Conservation (phyloP, 371 early-diverging fungal genomes). For the Mucor lusitanicus region DNA sequence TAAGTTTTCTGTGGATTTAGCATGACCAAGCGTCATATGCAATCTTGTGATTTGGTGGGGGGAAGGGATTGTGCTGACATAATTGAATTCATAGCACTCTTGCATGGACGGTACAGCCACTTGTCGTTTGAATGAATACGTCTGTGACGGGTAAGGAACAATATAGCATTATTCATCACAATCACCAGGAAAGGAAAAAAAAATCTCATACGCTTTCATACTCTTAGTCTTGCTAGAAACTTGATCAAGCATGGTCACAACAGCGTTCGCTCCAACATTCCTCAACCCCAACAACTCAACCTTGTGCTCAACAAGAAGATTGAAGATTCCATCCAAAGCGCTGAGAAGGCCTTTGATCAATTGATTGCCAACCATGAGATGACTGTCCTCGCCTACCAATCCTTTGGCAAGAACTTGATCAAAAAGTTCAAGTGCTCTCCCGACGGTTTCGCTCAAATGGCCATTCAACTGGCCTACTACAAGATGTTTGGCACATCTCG, state of each 20-base stretch:
- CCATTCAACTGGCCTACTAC: constrained; percentile 94
- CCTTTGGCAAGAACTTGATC: constrained; percentile 91
- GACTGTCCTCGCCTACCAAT: constrained; percentile 76
- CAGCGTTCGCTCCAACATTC: constrained; percentile 52
- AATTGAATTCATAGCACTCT: constrained; percentile 64
- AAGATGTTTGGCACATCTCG: constrained; percentile 78
- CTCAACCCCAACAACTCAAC: constrained; percentile 65
- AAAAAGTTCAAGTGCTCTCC: constrained; percentile 87
- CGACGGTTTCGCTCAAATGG: constrained; percentile 95
- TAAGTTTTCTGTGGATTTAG: constrained; percentile 15
- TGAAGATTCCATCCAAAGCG: constrained; percentile 56
- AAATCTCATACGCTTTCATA: background rate
- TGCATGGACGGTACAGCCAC: constrained; percentile 97
- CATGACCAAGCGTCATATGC: constrained; percentile 1
- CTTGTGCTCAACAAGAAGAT: constrained; percentile 68
- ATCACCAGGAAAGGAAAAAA: background rate
- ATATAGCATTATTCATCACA: constrained; percentile 1
- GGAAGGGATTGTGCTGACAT: background rate
- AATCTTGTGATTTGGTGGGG: background rate
- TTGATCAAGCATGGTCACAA: constrained; percentile 65
- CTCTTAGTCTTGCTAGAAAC: constrained; percentile 35
- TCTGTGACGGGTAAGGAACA: constrained; percentile 49
- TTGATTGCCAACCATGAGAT: constrained; percentile 79
- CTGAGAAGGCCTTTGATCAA: constrained; percentile 71
- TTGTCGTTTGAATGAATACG: constrained; percentile 73